Percentiles rank a stretch among this genome's conserved stretches.
These are phyloP conservation scores for Wickerhamomyces sp. DNA, from an alignment of 1,139 yeast species.

Conservation along the genomic window DNA sequence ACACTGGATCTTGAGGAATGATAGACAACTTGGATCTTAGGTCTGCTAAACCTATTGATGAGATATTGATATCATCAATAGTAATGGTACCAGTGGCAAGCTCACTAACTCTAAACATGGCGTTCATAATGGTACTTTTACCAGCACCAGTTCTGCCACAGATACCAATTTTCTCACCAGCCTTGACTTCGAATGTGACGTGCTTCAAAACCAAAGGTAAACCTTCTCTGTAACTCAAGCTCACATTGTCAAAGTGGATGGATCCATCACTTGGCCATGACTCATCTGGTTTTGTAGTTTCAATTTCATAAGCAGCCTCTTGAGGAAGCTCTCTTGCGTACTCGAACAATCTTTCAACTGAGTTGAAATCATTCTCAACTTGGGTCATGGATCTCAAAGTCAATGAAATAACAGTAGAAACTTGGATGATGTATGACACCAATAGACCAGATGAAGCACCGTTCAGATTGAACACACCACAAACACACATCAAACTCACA, in stretches of 20 bases:
- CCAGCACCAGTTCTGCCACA: conserved; percentile 85
- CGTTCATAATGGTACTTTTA: conserved; percentile 63
- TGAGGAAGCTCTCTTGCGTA: conserved; percentile 63
- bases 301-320: conserved; percentile 50
- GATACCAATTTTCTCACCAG: conserved; percentile 63
- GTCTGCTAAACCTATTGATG: conserved; percentile 49
- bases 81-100: conserved; percentile 44
- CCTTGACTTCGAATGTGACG: conserved; percentile 37
- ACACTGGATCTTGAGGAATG: conserved; percentile 77
- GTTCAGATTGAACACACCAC: conserved; percentile 51
- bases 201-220: conserved; percentile 59
- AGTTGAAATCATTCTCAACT: conserved; percentile 73
- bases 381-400: conserved; percentile 51
- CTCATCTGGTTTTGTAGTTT: conserved; percentile 45
- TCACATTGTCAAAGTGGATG: conserved; percentile 50
- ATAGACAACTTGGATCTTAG: conserved; percentile 59
- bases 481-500: conserved; percentile 54
- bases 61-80: conserved; percentile 59
- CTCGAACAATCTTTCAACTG: conserved; percentile 69
- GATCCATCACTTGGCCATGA: conserved; percentile 52
- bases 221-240: conserved; percentile 59
- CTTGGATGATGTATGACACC: conserved; percentile 50
- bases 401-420: conserved; percentile 44
- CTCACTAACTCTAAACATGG: conserved; percentile 58
- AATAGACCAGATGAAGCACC: conserved; percentile 72